Base-by-base conservation (phyloP, 352 stramenopile genomes). In the Discostella stelligera region DNA sequence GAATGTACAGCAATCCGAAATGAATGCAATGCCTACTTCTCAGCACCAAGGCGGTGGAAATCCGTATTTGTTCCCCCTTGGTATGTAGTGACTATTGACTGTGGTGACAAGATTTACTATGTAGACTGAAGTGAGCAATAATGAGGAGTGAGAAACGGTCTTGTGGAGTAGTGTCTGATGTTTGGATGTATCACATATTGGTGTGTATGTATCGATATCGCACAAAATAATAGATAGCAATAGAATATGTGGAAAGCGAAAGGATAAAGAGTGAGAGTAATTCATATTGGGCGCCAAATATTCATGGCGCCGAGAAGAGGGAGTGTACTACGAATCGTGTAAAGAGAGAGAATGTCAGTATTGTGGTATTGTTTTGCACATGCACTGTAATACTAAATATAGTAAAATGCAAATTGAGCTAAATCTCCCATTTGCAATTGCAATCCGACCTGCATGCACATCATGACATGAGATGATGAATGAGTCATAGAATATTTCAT, bases 41-140 rank as follows among this genome's bases (percentile, higher is more conserved):
- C 56, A 67, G 18, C 48, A 67, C 39, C 54, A 55, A 23, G 50
- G 46, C 13, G 69, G 69, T 30, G 27, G 13, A 18, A 77, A 71
- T 53, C 69, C 69, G 53, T 77, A 77, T 46, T 59, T 77, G 59
- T 71, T 71, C 18, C 69, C 69, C 14, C 50, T 59, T 13, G 58
- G 37, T 55, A 77, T 77, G 69, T 77, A 71, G 23, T 52, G 32
- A 9, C 23, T 5, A 32, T n/a, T 60, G 53, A 60, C 4, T 60
- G n/a, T 44, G 21, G 18, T 11, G 23, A 23, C 8, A 21, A 41
- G 39, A 44, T 32, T 60, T 60, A 44, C 3, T 4, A 50, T 56
- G 21, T 37, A 37, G 53, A 72, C 46, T 48, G 48, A 70, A 60
- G 53, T 27, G 20, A 46, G 44, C n/a, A 23, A 41, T 55, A 30